These are phyloP conservation scores for Monosporascus sp. DNA, from an alignment of 2,329 filamentous ascomycete genomes.

Conservation along the genomic window DNA sequence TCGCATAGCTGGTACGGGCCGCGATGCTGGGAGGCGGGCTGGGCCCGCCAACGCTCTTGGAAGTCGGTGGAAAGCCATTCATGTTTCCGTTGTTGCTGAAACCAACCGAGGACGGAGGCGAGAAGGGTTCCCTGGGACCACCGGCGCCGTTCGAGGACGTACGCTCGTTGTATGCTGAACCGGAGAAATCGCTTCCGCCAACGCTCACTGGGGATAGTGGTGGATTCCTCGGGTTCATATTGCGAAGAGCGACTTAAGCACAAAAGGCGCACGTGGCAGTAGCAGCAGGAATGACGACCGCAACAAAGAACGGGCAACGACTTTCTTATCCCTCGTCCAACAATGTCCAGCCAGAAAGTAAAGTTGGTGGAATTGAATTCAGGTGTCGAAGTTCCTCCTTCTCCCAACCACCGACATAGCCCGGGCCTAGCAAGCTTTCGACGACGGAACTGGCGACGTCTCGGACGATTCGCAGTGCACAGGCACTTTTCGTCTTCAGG, in stretches of 20 bases:
- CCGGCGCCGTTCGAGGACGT: background rate
- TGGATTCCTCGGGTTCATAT: background rate
- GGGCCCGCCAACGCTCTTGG: conserved; percentile 56
- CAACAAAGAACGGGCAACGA: too few species aligned
- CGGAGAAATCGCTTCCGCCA: conserved; percentile 79
- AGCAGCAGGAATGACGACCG: too few species aligned
- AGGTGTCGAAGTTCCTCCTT: background rate
- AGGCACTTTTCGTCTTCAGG: too few species aligned
- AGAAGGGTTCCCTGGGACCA: conserved; percentile 46
- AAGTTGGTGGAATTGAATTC: too few species aligned
- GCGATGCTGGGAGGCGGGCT: conserved; percentile 88
- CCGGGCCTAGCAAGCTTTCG: background rate
- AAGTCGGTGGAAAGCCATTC: conserved; percentile 54
- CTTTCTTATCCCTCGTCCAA: too few species aligned
- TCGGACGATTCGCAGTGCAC: too few species aligned
- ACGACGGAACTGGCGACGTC: background rate
- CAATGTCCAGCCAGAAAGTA: too few species aligned
- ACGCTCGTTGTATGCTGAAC: conserved; percentile 37
- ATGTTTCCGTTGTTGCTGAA: conserved; percentile 47
- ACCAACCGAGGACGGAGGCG: conserved; percentile 65
- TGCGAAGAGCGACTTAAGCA: background rate
- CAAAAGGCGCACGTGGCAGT: background rate
- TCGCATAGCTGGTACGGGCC: conserved; percentile 72
- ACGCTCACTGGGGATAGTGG: conserved; percentile 77
- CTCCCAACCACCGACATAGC: background rate